These are phyloP conservation scores for Suhomyces bribrorum DNA, from an alignment of 1,139 yeast species.

Conservation along the genomic window DNA sequence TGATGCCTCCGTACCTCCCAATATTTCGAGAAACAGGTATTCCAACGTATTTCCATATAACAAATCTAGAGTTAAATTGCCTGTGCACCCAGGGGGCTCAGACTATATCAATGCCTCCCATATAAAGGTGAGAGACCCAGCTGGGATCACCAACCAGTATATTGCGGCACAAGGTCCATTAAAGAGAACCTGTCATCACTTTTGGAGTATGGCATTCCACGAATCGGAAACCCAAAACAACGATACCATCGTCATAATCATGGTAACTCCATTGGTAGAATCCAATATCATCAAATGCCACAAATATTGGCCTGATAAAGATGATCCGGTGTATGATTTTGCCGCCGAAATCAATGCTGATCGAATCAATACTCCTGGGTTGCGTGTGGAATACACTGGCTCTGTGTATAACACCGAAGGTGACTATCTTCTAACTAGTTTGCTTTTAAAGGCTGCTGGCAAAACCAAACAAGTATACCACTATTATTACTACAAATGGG, in stretches of 20 bases:
- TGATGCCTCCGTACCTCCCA: conserved; percentile 21
- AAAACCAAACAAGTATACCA: conserved; percentile 49
- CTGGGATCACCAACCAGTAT: conserved; percentile 20
- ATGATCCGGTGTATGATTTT: conserved; percentile 23
- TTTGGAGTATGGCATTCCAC: conserved; percentile 82
- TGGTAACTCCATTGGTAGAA: conserved; percentile 84
- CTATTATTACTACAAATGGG: conserved; percentile 57
- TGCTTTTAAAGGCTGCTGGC: conserved; percentile 25
- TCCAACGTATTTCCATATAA: conserved; percentile 48
- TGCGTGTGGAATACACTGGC: conserved; percentile 22
- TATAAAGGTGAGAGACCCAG: conserved; percentile 20
- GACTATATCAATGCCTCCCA: conserved; percentile 49
- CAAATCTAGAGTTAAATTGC: conserved; percentile 34
- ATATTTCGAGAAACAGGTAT: conserved; percentile 39
- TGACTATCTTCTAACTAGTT: conserved; percentile 30
- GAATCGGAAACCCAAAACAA: conserved; percentile 39
- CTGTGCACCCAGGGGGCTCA: conserved; percentile 20
- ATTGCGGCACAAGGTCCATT: conserved; percentile 66
- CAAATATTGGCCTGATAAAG: conserved; percentile 67
- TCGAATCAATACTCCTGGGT: conserved; percentile 23
- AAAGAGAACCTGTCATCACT: conserved; percentile 58
- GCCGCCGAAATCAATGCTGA: conserved; percentile 22
- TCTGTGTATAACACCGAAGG: conserved; percentile 23
- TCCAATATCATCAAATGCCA: conserved; percentile 62
- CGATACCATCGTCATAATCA: conserved; percentile 60